Base-by-base conservation (phyloP, 1,139 yeast species). In the Candida sanyaensis region DNA sequence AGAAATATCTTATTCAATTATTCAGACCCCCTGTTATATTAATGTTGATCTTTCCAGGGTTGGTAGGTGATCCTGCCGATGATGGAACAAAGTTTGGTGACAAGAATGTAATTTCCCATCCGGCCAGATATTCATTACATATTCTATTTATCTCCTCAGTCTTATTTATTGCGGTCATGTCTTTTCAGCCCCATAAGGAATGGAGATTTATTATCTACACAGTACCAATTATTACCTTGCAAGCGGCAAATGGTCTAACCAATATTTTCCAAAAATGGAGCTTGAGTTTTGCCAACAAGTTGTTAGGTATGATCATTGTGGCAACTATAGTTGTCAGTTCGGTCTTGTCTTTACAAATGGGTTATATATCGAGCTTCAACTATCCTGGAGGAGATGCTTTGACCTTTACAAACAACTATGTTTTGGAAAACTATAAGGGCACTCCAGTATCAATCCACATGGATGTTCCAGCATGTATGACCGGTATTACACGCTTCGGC, bases 341-440 rank as follows among this genome's bases (percentile, higher is more conserved):
- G 2, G 50, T 66, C 0, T 49, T 78, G 4, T 80, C 93, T 0
- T 48, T 77, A 2, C 62, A 76, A 23, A 81, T 83, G 75, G 80
- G 85, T 0, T 77, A 75, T 48, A 72, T 83, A 3, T 90, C 97
- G 0, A 77, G 88, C 43, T 73, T 71, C 66, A 92, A 92, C 64
- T 92, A 92, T 61, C 96, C 97, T 2, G 98, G 98, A 7, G 98
- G 97, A 0, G 76, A 69, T 5, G 96, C 97, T 0, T 66, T 91
- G 33, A 52, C 63, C 11, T 63, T 61, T 37, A 76, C 87, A 50
- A 88, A 89, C 58, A 55, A 70, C 6, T 66, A 71, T 43, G 57
- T 85, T 10, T 42, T 68, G 7, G 50, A 57, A 5, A 46, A 54
- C 31, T 44, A 54, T 34, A 41, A 46, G 10, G 31, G 46, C 3